Base-by-base conservation (phyloP, 345 rosid genomes). In the Clausena lansium region DNA sequence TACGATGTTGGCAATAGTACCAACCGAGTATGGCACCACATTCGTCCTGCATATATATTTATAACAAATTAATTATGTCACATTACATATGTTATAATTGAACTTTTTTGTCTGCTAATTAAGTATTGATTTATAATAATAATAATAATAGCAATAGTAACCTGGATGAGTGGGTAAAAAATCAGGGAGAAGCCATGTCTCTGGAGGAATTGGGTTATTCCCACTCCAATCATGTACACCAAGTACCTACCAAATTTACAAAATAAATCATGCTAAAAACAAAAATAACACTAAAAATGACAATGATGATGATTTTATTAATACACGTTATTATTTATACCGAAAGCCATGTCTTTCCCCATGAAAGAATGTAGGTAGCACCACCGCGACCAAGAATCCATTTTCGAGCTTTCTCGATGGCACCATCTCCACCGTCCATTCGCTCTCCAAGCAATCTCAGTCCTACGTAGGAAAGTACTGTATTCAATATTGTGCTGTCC, bases 261-360 rank as follows among this genome's bases (percentile, higher is more conserved):
- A 17, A 52, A 52, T 52, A 52, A 52, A 52, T 17, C 2, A 52
- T 17, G 57, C 17, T 52, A 17, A 5, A 17, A 52, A 17, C 57
- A 17, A 19, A 52, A 52, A 52, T 52, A 52, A 52, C 22, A 52
- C 20, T 17, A 52, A 17, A 15, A 52, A 17, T 52, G 2, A 52
- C 22, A 4, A 52, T 52, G 55, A 17, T 50, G 57, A 52, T 52
- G 57, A 45, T 45, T 4, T 45, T 45, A 45, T 45, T 45, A 11
- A 13, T 45, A 13, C 0, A 3, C 13, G 17, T 13, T 14, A 45
- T 52, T 38, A n/a, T n/a, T n/a, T n/a, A 30, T 84, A 92, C 93
- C 4, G 96, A 85, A 36, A 93, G 89, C 94, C 93, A 93, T 75
- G 87, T 66, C 81, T 93, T 93, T 19, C 96, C 98, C 98, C 96